phyloP scores from a whole-genome alignment of 345 rosid species.

The Dipteronia dyeriana region DNA sequence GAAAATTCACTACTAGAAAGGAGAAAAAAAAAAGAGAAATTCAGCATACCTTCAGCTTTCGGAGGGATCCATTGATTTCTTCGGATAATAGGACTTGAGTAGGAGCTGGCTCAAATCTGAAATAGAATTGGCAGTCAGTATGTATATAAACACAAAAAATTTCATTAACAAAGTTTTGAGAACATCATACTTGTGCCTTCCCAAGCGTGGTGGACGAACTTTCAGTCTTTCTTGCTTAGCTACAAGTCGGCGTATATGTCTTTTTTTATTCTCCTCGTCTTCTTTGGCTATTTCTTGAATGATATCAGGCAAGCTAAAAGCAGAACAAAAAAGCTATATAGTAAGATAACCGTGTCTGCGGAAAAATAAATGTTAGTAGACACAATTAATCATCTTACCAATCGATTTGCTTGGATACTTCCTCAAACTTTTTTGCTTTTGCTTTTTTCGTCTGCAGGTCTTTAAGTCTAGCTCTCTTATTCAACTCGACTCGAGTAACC shows the following conservation, averaged over 20 bases:
- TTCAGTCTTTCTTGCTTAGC: slow-evolving; percentile 78
- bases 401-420: slow-evolving; percentile 68
- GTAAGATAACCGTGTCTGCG: slow-evolving; percentile 15
- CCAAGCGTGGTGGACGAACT: slow-evolving; percentile 84
- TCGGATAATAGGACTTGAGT: slow-evolving; percentile 83
- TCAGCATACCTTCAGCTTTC: slow-evolving; percentile 67
- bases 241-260: slow-evolving; percentile 49
- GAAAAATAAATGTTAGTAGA: background rate
- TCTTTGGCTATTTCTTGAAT: slow-evolving; percentile 79
- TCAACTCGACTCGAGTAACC: slow-evolving; percentile 73
- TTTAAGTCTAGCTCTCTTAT: slow-evolving; percentile 72
- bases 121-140: slow-evolving; percentile 9
- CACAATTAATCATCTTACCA: slow-evolving; percentile 34
- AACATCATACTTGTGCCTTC: slow-evolving; percentile 79
- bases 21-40: background rate
- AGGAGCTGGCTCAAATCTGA: slow-evolving; percentile 82
- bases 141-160: background rate
- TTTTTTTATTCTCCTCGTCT: slow-evolving; percentile 71
- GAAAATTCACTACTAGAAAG: slow-evolving; percentile 3
- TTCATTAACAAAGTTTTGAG: background rate
- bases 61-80: slow-evolving; percentile 92
- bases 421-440: slow-evolving; percentile 19
- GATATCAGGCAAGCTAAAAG: slow-evolving; percentile 66
- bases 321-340: slow-evolving; percentile 6
- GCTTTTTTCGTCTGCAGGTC: slow-evolving; percentile 26